A percentile compares a stretch with the other conserved stretches of the same genome.
Evolutionary conservation across 2,329 filamentous ascomycete genomes (phyloP).

Genomic region (Lecanosticta acicola): DNA sequence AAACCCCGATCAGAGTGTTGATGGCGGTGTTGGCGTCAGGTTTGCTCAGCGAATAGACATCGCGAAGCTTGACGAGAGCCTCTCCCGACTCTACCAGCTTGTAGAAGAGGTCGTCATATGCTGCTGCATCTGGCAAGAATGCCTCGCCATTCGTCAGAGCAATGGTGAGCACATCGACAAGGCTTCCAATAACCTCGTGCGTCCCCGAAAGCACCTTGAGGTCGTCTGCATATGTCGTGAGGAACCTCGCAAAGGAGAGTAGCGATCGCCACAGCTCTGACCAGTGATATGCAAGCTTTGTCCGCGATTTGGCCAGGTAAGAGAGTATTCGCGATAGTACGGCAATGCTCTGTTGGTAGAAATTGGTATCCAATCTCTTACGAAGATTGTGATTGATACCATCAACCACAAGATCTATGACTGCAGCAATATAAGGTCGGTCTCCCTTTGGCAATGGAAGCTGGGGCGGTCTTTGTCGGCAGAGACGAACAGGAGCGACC

Average conservation of each 20-base stretch:
- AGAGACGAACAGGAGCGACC: constrained; percentile 70
- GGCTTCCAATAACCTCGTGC: constrained; percentile 66
- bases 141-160: constrained; percentile 81
- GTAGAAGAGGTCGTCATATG: constrained; percentile 97
- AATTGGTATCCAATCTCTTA: constrained; percentile 72
- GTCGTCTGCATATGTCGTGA: constrained; percentile 78
- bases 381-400: constrained; percentile 91
- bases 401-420: constrained; percentile 84
- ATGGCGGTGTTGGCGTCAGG: constrained; percentile 58
- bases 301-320: constrained; percentile 75
- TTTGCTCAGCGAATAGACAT: constrained; percentile 57
- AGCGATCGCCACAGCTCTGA: constrained; percentile 88
- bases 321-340: constrained; percentile 78
- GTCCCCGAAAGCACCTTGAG: constrained; percentile 64
- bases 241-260: constrained; percentile 80
- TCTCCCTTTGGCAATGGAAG: constrained; percentile 66
- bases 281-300: constrained; percentile 85
- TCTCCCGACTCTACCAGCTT: constrained; percentile 92
- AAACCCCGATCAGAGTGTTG: constrained; percentile 75
- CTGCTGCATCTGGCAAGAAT: constrained; percentile 78
- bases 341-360: constrained; percentile 65
- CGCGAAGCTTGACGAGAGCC: constrained; percentile 72
- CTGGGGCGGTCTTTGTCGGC: constrained; percentile 81
- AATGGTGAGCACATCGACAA: constrained; percentile 77
- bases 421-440: constrained; percentile 65